phyloP scores from a whole-genome alignment of 1,284 basidiomycete species.

The Sporisorium sorghi region DNA sequence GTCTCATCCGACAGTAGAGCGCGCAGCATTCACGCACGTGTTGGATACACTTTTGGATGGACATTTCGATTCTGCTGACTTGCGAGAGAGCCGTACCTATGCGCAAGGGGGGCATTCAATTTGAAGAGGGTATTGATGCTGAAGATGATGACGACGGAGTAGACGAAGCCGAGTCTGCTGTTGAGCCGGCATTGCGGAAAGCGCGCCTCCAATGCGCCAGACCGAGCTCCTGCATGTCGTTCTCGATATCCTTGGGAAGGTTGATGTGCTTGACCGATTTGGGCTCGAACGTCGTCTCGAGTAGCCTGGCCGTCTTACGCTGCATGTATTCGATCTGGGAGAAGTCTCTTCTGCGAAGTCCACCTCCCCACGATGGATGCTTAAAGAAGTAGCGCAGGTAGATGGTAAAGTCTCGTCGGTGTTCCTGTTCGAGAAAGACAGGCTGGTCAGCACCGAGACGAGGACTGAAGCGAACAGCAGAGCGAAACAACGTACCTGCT shows the following conservation, averaged over 20 bases:
- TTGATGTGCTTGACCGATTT: constrained; percentile 58
- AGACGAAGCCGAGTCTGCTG: constrained; percentile 3
- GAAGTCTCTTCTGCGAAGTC: constrained; percentile 61
- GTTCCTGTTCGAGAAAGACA: constrained; percentile 33
- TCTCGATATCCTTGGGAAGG: constrained; percentile 47
- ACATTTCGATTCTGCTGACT: background rate
- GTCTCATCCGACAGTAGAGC: background rate
- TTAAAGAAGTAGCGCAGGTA: constrained; percentile 68
- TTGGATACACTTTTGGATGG: background rate
- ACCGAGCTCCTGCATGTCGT: constrained; percentile 45
- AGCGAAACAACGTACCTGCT: constrained; percentile 44
- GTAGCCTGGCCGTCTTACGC: constrained; percentile 55
- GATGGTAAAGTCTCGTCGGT: constrained; percentile 60
- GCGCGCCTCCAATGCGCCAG: constrained; percentile 41
- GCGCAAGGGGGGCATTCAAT: background rate
- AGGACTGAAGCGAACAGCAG: background rate
- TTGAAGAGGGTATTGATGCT: constrained; percentile 18
- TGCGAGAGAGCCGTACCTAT: background rate
- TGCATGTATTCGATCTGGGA: constrained; percentile 66
- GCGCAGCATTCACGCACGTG: background rate
- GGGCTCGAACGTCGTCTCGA: constrained; percentile 62
- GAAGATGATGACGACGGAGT: constrained; percentile 2
- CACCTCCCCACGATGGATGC: constrained; percentile 64
- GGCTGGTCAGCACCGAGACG: background rate
- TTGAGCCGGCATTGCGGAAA: constrained; percentile 22